Base-by-base conservation (phyloP, 495 filamentous ascomycete genomes). In the Corynascus novoguineensis region DNA sequence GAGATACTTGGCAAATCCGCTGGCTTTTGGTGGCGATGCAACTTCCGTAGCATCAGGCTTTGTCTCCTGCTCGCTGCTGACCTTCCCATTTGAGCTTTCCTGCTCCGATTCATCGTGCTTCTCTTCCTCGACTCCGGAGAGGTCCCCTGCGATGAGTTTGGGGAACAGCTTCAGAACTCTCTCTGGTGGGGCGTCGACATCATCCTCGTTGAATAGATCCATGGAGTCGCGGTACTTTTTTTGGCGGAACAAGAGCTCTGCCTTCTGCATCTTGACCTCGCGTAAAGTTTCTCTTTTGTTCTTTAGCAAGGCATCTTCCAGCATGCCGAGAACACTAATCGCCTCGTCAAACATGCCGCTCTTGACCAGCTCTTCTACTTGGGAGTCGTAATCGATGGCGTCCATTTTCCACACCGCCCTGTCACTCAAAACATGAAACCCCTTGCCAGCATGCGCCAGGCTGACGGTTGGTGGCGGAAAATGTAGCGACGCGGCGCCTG, bases 391-490 rank as follows among this genome's bases (percentile, higher is more conserved):
- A 51, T 92, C 87, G 41, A 88, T 80, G n/a, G 91, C 86, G 44
- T 85, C 86, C 93, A 97, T 96, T 48, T 91, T 85, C 95, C 95
- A 99, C 29, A 99, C 88, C 21, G 77, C 85, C 15, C 92, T 80
- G 31, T 97, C 91, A 61, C 91, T 96, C 7, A 84, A 79, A 17
- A 97, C 90, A 50, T 96, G 80, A 62, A 97, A 97, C 0, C 90
- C 89, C 70, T 97, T 97, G 0, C 90, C 93, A 0, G 91, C 91
- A 71, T 97, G 93, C 0, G 90, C 87, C 24, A 99, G 76, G 56
- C 90, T 95, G 57, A 91, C 87, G 41, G 88, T 96, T 1, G 95
- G 90, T 54, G 93, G 91, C 1, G 90, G 90, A n/a, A 97, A 92
- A 65, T 97, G 90, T 48, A 99, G 71, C 51, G 87, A 82, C 34